These are phyloP conservation scores for Camellia oleifera DNA, from an alignment of 179 eudicot species.

Conservation along the genomic window DNA sequence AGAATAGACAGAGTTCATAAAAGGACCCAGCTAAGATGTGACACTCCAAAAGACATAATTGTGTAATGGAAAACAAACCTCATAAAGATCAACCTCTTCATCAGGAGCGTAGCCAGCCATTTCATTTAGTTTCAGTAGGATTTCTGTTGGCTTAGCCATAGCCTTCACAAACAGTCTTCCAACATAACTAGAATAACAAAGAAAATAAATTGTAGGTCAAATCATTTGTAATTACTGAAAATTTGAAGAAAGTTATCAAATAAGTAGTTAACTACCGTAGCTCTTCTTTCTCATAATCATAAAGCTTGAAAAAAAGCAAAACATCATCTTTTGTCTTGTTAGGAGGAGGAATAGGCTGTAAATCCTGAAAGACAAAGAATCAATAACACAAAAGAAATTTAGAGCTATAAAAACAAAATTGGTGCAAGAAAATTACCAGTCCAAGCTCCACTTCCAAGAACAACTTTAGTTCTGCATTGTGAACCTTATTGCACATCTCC, in stretches of 20 bases:
- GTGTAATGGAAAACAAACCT: conserved; percentile 32
- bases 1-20: not conserved
- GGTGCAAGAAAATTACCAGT: conserved; percentile 38
- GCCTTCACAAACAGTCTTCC: conserved; percentile 65
- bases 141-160: conserved; percentile 51
- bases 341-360: conserved; percentile 61
- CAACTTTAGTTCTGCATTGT: conserved; percentile 81
- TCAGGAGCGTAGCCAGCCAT: conserved; percentile 52
- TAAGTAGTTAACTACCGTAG: conserved; percentile 49
- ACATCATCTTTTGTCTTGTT: conserved; percentile 79
- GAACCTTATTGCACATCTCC: conserved; percentile 69
- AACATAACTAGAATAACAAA: conserved; percentile 30
- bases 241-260: not conserved
- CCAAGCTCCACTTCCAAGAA: conserved; percentile 79
- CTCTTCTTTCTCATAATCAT: conserved; percentile 83
- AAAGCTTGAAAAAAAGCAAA: conserved; percentile 78
- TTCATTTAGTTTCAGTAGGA: conserved; percentile 46
- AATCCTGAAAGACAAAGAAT: conserved; percentile 39
- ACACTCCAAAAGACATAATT: not conserved
- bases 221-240: not conserved
- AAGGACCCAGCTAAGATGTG: not conserved
- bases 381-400: not conserved
- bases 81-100: conserved; percentile 55
- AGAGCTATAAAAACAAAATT: not conserved
- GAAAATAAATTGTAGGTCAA: not conserved